Conservation (phyloP, 805 yeast genomes). For the Monosporozyma yasuniensis region DNA sequence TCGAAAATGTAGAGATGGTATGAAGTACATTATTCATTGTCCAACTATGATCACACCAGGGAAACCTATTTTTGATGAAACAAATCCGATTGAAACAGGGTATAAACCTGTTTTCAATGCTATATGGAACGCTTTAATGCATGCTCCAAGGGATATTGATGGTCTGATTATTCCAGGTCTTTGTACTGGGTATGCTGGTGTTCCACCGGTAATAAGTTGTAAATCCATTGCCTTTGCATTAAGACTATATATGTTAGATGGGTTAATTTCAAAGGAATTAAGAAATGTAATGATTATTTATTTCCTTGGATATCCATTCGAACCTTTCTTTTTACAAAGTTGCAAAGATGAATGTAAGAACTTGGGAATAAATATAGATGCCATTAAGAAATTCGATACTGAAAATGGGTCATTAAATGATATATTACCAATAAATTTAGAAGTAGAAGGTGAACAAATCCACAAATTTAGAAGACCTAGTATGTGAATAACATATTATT, state of each 20-base stretch:
- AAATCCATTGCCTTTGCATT: slow-evolving; percentile 27
- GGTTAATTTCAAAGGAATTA: slow-evolving; percentile 15
- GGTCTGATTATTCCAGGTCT: slow-evolving; percentile 26
- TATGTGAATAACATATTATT: background rate
- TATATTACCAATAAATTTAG: slow-evolving; percentile 11
- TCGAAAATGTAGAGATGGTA: slow-evolving; percentile 1
- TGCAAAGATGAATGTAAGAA: slow-evolving; percentile 17
- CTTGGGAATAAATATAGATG: slow-evolving; percentile 12
- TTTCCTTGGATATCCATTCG: slow-evolving; percentile 18
- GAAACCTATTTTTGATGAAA: slow-evolving; percentile 10
- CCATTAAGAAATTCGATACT: slow-evolving; percentile 13
- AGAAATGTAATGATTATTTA: slow-evolving; percentile 22
- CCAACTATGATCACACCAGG: slow-evolving; percentile 28
- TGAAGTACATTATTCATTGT: slow-evolving; percentile 24
- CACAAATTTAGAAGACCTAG: background rate
- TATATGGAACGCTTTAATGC: slow-evolving; percentile 20
- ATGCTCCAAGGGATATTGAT: slow-evolving; percentile 16
- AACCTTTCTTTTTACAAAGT: slow-evolving; percentile 13
- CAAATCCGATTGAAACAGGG: slow-evolving; percentile 16
- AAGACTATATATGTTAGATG: slow-evolving; percentile 14
- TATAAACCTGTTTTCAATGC: slow-evolving; percentile 24
- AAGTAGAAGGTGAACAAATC: background rate
- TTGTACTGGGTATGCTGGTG: slow-evolving; percentile 28
- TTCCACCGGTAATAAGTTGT: slow-evolving; percentile 21
- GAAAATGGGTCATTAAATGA: slow-evolving; percentile 12